Conservation (phyloP, 177 flowering plant genomes). For the Vitis hybrid region DNA sequence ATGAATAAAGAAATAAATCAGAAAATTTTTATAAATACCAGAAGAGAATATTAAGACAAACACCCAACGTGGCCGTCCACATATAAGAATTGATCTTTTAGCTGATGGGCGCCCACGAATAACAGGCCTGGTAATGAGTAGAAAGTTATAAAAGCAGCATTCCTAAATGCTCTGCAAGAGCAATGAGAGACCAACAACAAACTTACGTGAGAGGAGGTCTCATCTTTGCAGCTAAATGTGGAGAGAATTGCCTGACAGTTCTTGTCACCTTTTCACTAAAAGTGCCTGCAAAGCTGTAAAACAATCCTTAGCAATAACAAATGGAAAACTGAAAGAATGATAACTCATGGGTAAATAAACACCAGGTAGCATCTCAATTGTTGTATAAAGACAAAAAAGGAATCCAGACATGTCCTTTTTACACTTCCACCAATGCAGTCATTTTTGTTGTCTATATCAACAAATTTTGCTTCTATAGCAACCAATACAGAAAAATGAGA, state of each 20-base stretch:
- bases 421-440: background rate
- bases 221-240: slow-evolving; percentile 97
- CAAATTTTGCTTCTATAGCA: background rate
- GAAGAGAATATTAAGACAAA: slow-evolving; percentile 66
- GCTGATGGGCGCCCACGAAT: slow-evolving; percentile 96
- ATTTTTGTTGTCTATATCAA: background rate
- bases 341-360: background rate
- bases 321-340: background rate
- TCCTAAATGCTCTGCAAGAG: slow-evolving; percentile 5
- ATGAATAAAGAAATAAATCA: slow-evolving; percentile 1
- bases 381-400: background rate
- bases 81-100: slow-evolving; percentile 78
- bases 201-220: slow-evolving; percentile 92
- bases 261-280: slow-evolving; percentile 94
- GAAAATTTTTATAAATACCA: slow-evolving; percentile 35
- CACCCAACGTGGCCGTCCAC: slow-evolving; percentile 96
- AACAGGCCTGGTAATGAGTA: slow-evolving; percentile 66
- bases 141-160: slow-evolving; percentile 6
- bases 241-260: slow-evolving; percentile 88
- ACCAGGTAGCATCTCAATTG: background rate
- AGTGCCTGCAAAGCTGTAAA: slow-evolving; percentile 91
- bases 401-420: background rate
- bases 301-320: slow-evolving; percentile 20
- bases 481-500: background rate
- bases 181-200: background rate